These are phyloP conservation scores for Annulohypoxylon nitens DNA, from an alignment of 495 filamentous ascomycete species.

Conservation along the genomic window DNA sequence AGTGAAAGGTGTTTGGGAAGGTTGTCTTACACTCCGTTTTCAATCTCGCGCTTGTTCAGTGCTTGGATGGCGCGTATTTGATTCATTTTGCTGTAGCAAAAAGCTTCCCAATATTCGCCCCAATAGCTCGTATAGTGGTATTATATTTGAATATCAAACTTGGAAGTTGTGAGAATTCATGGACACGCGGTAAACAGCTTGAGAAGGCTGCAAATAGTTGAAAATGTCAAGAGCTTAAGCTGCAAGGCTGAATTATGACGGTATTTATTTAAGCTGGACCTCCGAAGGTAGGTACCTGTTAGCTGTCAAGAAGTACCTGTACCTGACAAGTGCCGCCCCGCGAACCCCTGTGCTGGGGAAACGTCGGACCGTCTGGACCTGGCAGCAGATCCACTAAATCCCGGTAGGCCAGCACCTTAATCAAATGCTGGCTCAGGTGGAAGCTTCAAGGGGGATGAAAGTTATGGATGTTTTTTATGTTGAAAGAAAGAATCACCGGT, in stretches of 20 bases:
- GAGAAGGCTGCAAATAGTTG: conserved; percentile 18
- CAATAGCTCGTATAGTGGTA: neutral
- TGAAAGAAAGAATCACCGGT: conserved; percentile 28
- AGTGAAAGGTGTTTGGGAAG: conserved; percentile 2
- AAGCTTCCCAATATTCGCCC: neutral
- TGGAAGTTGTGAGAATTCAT: neutral
- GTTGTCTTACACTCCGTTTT: conserved; percentile 77
- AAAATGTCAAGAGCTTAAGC: conserved; percentile 29
- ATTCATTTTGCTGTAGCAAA: conserved; percentile 74
- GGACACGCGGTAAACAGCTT: neutral
- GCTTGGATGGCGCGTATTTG: conserved; percentile 89
- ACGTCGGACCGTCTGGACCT: conserved; percentile 46
- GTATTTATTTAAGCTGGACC: conserved; percentile 19
- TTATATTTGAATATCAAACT: neutral
- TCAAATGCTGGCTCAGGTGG: conserved; percentile 23
- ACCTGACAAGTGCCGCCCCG: conserved; percentile 12
- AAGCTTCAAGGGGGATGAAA: conserved; percentile 50
- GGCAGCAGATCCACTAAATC: conserved; percentile 38
- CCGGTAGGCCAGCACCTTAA: conserved; percentile 30
- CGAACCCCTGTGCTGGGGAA: conserved; percentile 43
- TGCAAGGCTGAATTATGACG: conserved; percentile 41
- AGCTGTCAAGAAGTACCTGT: conserved; percentile 23
- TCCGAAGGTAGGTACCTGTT: conserved; percentile 15
- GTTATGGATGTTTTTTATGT: conserved; percentile 27
- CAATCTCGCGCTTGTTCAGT: conserved; percentile 95